phyloP scores from a whole-genome alignment of 164 flowering plant genomes.

The Cinnamomum chago region DNA sequence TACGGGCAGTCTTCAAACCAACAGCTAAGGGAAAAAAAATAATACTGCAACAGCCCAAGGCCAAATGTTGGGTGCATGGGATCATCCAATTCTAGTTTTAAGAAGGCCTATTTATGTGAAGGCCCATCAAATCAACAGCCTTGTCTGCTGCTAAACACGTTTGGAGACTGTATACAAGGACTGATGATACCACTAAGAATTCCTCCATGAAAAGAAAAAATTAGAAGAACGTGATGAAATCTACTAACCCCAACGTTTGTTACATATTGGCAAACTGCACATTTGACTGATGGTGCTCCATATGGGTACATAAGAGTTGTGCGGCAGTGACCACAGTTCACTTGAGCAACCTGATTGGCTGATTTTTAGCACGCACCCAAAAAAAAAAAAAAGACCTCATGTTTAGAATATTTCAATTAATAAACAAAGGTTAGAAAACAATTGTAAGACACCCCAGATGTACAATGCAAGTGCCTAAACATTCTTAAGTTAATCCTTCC shows the following conservation, averaged over 20 bases:
- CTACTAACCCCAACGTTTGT: constrained; percentile 69
- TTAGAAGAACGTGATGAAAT: neutral
- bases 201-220: neutral
- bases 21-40: no score
- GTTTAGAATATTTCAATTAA: neutral
- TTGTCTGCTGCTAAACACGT: no score
- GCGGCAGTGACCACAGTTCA: constrained; percentile 79
- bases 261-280: constrained; percentile 77
- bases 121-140: no score
- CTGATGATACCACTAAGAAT: neutral
- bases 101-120: no score
- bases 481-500: no score
- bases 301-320: constrained; percentile 81
- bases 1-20: neutral
- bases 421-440: neutral
- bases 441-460: neutral
- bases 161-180: neutral
- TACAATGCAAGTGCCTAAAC: neutral
- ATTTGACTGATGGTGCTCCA: constrained; percentile 93
- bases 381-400: constrained; percentile 5
- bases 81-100: no score
- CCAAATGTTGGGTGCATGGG: no score
- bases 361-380: constrained; percentile 15
- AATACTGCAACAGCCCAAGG: no score
- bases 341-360: constrained; percentile 36